These are phyloP conservation scores for Batkoa obscura DNA, from an alignment of 371 early-diverging fungal species.

Conservation along the genomic window DNA sequence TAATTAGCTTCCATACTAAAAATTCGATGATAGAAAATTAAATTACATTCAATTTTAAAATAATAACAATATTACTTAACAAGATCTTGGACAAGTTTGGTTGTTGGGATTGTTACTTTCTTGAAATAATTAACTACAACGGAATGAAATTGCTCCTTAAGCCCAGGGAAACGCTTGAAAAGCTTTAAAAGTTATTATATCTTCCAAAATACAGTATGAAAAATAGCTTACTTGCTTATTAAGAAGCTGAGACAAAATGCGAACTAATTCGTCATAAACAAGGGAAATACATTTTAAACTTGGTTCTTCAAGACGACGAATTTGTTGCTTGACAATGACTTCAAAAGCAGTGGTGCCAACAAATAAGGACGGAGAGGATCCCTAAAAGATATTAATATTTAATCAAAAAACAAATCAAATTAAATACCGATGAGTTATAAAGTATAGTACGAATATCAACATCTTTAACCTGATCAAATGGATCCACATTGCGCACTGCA, in stretches of 20 bases:
- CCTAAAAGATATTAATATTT: slow-evolving; percentile 17
- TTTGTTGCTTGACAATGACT: slow-evolving; percentile 91
- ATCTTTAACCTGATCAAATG: slow-evolving; percentile 93
- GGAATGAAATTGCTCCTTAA: slow-evolving; percentile 74
- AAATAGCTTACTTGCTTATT: slow-evolving; percentile 45
- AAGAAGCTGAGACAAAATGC: slow-evolving; percentile 77
- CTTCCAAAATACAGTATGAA: not conserved
- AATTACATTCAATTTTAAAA: not conserved
- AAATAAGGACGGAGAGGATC: slow-evolving; percentile 89
- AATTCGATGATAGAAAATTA: not conserved
- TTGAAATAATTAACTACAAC: slow-evolving; percentile 85
- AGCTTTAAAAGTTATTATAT: slow-evolving; percentile 13
- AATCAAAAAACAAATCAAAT: not conserved
- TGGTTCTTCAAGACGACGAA: slow-evolving; percentile 90
- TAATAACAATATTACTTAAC: slow-evolving; percentile 32
- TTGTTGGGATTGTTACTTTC: slow-evolving; percentile 73
- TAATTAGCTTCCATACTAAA: slow-evolving; percentile 80
- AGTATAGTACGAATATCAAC: slow-evolving; percentile 93
- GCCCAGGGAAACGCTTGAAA: slow-evolving; percentile 87
- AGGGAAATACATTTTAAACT: slow-evolving; percentile 80
- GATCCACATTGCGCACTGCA: slow-evolving; percentile 83
- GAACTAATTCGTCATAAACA: slow-evolving; percentile 89
- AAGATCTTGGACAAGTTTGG: slow-evolving; percentile 79
- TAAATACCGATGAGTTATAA: slow-evolving; percentile 86
- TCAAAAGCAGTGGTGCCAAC: slow-evolving; percentile 97